phyloP scores from a whole-genome alignment of 345 rosid genomes.

The Sisymbrium altissimum region DNA sequence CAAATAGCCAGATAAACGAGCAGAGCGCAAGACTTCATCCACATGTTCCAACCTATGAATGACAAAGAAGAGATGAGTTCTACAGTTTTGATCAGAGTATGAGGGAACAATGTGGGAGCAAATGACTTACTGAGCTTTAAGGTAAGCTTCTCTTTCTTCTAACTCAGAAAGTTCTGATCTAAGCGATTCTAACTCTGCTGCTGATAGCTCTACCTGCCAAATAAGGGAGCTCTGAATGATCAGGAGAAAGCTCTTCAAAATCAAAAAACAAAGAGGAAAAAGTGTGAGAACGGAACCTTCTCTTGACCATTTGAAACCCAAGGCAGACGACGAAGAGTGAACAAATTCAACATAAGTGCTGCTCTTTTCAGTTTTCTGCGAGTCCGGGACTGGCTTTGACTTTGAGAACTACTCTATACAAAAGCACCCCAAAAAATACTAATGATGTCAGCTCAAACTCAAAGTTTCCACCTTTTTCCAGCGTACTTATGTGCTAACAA shows the following conservation, averaged over 20 bases:
- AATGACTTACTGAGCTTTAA: conserved; percentile 78
- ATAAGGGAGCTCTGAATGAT: not conserved
- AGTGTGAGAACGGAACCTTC: conserved; percentile 49
- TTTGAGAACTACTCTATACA: conserved; percentile 56
- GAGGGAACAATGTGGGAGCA: not conserved
- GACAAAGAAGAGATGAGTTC: not conserved
- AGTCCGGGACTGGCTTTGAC: conserved; percentile 40
- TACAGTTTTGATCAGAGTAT: not conserved
- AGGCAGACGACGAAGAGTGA: conserved; percentile 65
- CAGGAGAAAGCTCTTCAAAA: not conserved
- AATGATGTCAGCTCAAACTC: conserved; percentile 20
- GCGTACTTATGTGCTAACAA: not conserved
- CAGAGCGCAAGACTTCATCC: conserved; percentile 86
- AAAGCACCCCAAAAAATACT: conserved; percentile 25
- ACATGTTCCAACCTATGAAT: conserved; percentile 76
- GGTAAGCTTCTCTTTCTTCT: conserved; percentile 89
- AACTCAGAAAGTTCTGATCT: conserved; percentile 68
- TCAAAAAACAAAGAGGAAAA: not conserved
- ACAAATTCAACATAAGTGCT: conserved; percentile 69
- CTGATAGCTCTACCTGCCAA: conserved; percentile 67
- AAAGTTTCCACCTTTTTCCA: not conserved
- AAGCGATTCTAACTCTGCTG: conserved; percentile 75
- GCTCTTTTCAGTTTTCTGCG: conserved; percentile 52
- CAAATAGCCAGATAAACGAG: conserved; percentile 83
- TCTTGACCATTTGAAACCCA: conserved; percentile 75